These are phyloP conservation scores for Mycena olivaceomarginata DNA, from an alignment of 768 basidiomycete species.

Conservation along the genomic window DNA sequence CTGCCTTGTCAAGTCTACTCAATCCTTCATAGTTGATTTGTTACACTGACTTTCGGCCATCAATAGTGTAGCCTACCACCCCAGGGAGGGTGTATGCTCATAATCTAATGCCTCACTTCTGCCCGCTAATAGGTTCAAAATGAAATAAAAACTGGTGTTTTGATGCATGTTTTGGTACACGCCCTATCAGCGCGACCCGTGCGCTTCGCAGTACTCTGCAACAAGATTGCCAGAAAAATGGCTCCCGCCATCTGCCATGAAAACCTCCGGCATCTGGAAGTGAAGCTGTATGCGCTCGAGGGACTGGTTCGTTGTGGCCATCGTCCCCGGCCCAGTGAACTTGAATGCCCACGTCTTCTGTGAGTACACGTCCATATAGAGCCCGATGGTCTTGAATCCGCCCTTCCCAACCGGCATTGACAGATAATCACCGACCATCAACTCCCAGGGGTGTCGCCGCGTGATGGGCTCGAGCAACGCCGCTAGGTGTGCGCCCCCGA, in stretches of 20 bases:
- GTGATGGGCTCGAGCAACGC: conserved; percentile 32
- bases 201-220: background rate
- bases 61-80: too few relatives aligned
- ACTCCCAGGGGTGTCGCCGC: conserved; percentile 29
- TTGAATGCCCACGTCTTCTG: conserved; percentile 35
- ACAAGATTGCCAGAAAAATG: background rate
- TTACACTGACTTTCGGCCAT: too few relatives aligned
- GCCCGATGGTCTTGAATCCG: conserved; percentile 26
- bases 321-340: conserved; percentile 13
- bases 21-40: too few relatives aligned
- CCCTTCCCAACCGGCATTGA: conserved; percentile 37
- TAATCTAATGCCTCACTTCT: too few relatives aligned
- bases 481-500: conserved; percentile 22
- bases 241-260: conserved; percentile 31
- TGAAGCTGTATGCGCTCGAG: conserved; percentile 27
- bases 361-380: conserved; percentile 33
- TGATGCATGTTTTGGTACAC: too few relatives aligned
- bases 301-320: conserved; percentile 8
- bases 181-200: too few relatives aligned
- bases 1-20: too few relatives aligned
- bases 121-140: too few relatives aligned
- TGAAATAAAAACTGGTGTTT: too few relatives aligned
- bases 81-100: too few relatives aligned
- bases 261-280: conserved; percentile 31
- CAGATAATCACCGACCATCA: conserved; percentile 32